These are phyloP conservation scores for Exsudoporus floridanus DNA, from an alignment of 1,284 basidiomycete genomes.

Conservation along the genomic window DNA sequence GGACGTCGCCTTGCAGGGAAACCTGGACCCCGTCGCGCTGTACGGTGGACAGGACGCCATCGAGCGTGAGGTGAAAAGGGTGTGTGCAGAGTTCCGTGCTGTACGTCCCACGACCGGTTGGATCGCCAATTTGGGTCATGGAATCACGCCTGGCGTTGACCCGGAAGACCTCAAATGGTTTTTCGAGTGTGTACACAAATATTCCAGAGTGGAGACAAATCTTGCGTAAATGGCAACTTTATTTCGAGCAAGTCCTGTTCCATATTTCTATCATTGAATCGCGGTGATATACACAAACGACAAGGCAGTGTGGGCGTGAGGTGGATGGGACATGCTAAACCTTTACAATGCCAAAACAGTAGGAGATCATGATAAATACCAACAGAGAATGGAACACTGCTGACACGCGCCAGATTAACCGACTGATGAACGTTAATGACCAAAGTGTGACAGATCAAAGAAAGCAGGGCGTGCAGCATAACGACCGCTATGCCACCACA, in stretches of 20 bases:
- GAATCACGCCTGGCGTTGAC: conserved; percentile 94
- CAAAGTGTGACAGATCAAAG: conserved; percentile 10
- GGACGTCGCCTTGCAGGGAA: conserved; percentile 85
- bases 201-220: conserved; percentile 44
- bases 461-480: conserved; percentile 11
- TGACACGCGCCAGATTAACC: conserved; percentile 8
- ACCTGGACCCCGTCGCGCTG: conserved; percentile 88
- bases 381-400: conserved; percentile 10
- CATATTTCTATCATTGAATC: conserved; percentile 13
- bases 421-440: neutral
- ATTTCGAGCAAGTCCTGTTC: conserved; percentile 6
- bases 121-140: conserved; percentile 98
- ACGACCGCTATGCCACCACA: conserved; percentile 56
- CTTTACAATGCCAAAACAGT: conserved; percentile 32
- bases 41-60: conserved; percentile 90
- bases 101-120: conserved; percentile 63
- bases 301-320: conserved; percentile 11
- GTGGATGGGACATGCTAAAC: conserved; percentile 23
- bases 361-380: conserved; percentile 33
- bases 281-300: conserved; percentile 24
- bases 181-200: conserved; percentile 88
- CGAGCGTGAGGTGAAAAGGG: conserved; percentile 81
- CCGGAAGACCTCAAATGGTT: conserved; percentile 90
- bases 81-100: conserved; percentile 74
- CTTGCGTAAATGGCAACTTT: conserved; percentile 1